phyloP scores from a whole-genome alignment of 2,329 filamentous ascomycete species.

The Fusarium xylarioides region DNA sequence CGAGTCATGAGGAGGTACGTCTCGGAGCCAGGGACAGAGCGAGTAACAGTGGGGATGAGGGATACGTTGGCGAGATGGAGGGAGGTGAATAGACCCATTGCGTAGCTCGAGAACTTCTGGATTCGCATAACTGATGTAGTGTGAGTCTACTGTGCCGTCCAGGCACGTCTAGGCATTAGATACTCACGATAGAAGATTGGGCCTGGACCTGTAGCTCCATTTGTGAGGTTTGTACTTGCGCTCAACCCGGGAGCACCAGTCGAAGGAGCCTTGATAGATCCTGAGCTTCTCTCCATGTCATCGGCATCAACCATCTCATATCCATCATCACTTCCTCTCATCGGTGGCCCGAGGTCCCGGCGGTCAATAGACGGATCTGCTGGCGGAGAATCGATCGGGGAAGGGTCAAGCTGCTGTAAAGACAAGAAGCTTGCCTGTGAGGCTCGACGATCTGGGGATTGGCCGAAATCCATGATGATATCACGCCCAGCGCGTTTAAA shows the following conservation, averaged over 20 bases:
- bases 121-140: conserved; percentile 59
- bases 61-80: conserved; percentile 86
- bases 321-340: conserved; percentile 45
- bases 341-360: conserved; percentile 50
- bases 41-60: conserved; percentile 78
- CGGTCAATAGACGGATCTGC: conserved; percentile 53
- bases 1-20: conserved; percentile 89
- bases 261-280: conserved; percentile 53
- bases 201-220: conserved; percentile 60
- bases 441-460: conserved; percentile 32
- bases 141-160: neutral
- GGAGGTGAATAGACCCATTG: conserved; percentile 78
- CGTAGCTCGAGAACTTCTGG: conserved; percentile 90
- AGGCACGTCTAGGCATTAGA: neutral
- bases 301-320: conserved; percentile 41
- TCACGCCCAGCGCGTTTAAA: conserved; percentile 14
- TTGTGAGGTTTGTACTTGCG: conserved; percentile 47
- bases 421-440: conserved; percentile 59
- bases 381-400: conserved; percentile 72
- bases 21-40: conserved; percentile 78
- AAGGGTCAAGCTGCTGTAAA: conserved; percentile 82
- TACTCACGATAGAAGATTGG: conserved; percentile 78
- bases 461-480: conserved; percentile 38
- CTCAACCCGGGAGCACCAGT: conserved; percentile 66
- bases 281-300: conserved; percentile 44